These are phyloP conservation scores for Hydrangea macrophylla DNA, from an alignment of 148 eudicot species.

Conservation along the genomic window DNA sequence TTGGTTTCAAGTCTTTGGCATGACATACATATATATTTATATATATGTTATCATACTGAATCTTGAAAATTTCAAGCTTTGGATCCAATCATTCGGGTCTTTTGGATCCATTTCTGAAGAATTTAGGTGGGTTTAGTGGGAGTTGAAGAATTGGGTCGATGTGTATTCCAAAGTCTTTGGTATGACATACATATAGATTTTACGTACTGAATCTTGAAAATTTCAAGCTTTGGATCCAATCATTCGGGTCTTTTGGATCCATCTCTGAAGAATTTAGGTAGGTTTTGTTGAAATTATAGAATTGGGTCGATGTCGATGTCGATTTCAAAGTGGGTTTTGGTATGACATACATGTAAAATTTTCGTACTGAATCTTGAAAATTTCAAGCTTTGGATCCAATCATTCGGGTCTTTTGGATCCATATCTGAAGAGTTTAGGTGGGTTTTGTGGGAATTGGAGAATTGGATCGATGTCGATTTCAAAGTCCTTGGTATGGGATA, in stretches of 20 bases:
- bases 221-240: too few relatives aligned
- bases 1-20: too few relatives aligned
- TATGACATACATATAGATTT: constrained; percentile 5
- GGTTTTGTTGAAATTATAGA: too few relatives aligned
- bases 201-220: constrained; percentile 11
- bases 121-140: constrained; percentile 12
- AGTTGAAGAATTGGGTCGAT: constrained; percentile 17
- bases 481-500: constrained; percentile 34
- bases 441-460: constrained; percentile 18
- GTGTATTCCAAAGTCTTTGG: constrained; percentile 24
- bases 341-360: too few relatives aligned
- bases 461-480: constrained; percentile 15
- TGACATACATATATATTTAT: not conserved
- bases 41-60: constrained; percentile 4
- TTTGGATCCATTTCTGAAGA: constrained; percentile 15
- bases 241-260: too few relatives aligned
- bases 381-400: constrained; percentile 10
- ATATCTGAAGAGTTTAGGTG: constrained; percentile 9
- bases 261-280: too few relatives aligned
- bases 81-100: constrained; percentile 9
- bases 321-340: too few relatives aligned
- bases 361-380: too few relatives aligned
- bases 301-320: too few relatives aligned
- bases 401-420: constrained; percentile 14
- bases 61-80: constrained; percentile 12